phyloP scores from a whole-genome alignment of 2,329 filamentous ascomycete genomes.

The Fusarium sp. region DNA sequence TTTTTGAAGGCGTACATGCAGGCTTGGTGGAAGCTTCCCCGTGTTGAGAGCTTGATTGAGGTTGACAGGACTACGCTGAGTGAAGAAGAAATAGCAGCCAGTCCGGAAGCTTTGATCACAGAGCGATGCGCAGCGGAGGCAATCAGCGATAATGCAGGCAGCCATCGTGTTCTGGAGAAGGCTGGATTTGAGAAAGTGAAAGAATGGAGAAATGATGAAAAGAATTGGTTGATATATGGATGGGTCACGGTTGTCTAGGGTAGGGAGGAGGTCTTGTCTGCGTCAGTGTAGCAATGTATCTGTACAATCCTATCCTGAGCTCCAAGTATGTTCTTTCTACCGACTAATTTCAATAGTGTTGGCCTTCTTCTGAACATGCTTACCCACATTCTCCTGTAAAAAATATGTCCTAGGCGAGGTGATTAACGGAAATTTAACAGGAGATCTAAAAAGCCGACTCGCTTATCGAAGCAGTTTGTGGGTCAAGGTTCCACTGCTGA shows the following conservation, averaged over 20 bases:
- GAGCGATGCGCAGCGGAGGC: slow-evolving; percentile 13
- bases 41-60: not conserved
- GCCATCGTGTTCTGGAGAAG: slow-evolving; percentile 9
- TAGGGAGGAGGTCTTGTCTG: too few species aligned
- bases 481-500: too few species aligned
- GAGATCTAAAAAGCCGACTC: too few species aligned
- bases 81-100: not conserved
- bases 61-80: slow-evolving; percentile 3
- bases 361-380: too few species aligned
- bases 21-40: slow-evolving; percentile 5
- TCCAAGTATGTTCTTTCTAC: too few species aligned
- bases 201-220: slow-evolving; percentile 15
- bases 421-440: too few species aligned
- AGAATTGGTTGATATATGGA: slow-evolving; percentile 16
- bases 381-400: too few species aligned
- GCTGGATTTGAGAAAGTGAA: not conserved
- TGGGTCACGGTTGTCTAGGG: not conserved
- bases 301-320: too few species aligned
- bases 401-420: too few species aligned
- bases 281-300: too few species aligned
- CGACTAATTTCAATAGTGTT: too few species aligned
- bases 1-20: slow-evolving; percentile 3
- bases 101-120: not conserved
- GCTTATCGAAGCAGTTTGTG: too few species aligned
- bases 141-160: not conserved